These are phyloP conservation scores for Mortierella sp. DNA, from an alignment of 371 early-diverging fungal genomes.

Conservation along the genomic window DNA sequence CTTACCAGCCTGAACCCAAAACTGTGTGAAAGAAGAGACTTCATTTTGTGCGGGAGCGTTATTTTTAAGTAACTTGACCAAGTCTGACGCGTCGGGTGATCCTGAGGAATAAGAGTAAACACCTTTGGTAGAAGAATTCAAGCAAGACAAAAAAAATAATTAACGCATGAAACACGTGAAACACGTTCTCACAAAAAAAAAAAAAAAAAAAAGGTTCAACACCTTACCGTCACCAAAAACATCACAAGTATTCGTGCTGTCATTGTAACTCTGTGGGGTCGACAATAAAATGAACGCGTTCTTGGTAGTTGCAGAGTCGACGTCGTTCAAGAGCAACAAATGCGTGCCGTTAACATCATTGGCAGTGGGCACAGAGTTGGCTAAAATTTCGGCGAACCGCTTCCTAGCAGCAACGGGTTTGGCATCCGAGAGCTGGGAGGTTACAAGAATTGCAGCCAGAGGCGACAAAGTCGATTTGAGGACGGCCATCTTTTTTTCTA, in stretches of 20 bases:
- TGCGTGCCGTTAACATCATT: conserved; percentile 26
- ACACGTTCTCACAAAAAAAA: too few relatives aligned
- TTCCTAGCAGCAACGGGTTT: not conserved
- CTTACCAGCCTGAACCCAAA: not conserved
- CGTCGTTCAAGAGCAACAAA: conserved; percentile 33
- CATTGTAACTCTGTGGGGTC: conserved; percentile 24
- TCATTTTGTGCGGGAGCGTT: not conserved
- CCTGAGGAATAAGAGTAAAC: not conserved
- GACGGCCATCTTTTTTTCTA: not conserved
- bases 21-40: not conserved
- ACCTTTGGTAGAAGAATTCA: too few relatives aligned
- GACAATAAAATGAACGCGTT: conserved; percentile 32
- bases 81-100: not conserved
- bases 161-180: too few relatives aligned
- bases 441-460: not conserved
- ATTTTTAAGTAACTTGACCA: not conserved
- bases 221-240: conserved; percentile 34
- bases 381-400: conserved; percentile 2
- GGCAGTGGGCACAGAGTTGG: conserved; percentile 21
- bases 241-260: conserved; percentile 23
- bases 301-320: conserved; percentile 25
- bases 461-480: not conserved
- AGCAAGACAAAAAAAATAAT: not conserved
- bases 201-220: not conserved
- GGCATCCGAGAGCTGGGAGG: not conserved